A percentile compares a stretch with the other conserved stretches of the same genome.
phyloP scores from a whole-genome alignment of 176 grass and related monocot genomes.

The Triticum dicoccoides region DNA sequence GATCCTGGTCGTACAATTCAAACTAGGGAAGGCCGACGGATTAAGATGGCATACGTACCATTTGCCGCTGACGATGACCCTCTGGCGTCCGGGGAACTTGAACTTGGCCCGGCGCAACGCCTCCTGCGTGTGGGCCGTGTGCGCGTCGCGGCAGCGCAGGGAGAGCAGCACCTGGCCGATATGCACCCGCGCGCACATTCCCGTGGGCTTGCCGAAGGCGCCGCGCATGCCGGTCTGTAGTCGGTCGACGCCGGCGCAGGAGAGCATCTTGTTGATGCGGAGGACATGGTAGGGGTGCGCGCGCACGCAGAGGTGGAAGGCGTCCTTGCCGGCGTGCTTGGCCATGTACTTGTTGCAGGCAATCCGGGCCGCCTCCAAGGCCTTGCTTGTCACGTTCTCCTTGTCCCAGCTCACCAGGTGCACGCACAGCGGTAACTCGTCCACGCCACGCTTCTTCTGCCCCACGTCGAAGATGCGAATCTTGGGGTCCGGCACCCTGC shows the following conservation, averaged over 20 bases:
- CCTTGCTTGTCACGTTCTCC: constrained; percentile 54
- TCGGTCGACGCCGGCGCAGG: constrained; percentile 53
- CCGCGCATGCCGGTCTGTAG: constrained; percentile 54
- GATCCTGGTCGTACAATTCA: not conserved
- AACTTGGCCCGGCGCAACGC: constrained; percentile 54
- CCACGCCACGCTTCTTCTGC: constrained; percentile 45
- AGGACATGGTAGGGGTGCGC: constrained; percentile 53
- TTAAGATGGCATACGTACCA: constrained; percentile 5
- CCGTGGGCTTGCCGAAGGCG: constrained; percentile 48
- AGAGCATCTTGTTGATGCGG: constrained; percentile 69
- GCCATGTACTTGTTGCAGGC: constrained; percentile 72
- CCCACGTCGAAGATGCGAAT: constrained; percentile 55
- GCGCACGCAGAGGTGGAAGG: constrained; percentile 50
- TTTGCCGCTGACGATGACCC: constrained; percentile 40
- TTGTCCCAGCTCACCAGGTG: constrained; percentile 60
- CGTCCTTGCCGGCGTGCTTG: constrained; percentile 43
- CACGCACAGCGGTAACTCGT: constrained; percentile 50
- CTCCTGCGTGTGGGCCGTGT: constrained; percentile 24
- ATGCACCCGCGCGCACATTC: constrained; percentile 36
- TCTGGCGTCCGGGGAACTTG: constrained; percentile 41
- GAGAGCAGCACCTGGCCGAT: constrained; percentile 59
- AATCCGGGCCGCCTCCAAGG: constrained; percentile 48
- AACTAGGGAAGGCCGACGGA: not conserved
- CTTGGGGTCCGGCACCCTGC: constrained; percentile 48
- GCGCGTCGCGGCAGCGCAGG: constrained; percentile 41